Evolutionary conservation across 2,329 filamentous ascomycete genomes (phyloP), one percentile per base, ranked within the genome.

Genomic region (Colletotrichum filicis): DNA sequence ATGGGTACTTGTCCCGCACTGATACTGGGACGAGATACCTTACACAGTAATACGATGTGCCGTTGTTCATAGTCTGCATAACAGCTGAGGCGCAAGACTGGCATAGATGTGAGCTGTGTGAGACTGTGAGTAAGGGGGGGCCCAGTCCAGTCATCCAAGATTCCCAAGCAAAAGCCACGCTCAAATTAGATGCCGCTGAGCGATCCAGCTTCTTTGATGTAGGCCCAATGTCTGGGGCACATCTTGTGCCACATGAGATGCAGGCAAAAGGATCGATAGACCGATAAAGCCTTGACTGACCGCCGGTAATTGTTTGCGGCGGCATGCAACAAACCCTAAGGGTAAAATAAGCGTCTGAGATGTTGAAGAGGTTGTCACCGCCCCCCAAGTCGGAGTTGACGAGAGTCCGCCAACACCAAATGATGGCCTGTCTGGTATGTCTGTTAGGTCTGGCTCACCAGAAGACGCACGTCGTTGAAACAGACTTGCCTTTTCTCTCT

Each of bases 241-340:
- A 64, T 73, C 66, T 69, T 60, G 70, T 73, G 68, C 30, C 57
- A 69, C 70, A 28, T 60, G 53, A 69, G 16, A 49, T 69, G 53
- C 55, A 37, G 70, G 26, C 37, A 42, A 64, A 58, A 56, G 63
- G n/a, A 24, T 53, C 32, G 35, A 42, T 32, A 52, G 53, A 19
- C 16, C 5, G 11, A 8, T 16, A 52, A 46, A 49, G 19, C 42
- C 28, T 30, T 12, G 32, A 26, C 12, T 56, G 62, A 56, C 30
- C 57, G 37, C 53, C 42, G 42, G 22, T 22, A 56, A 35, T 22
- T n/a, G 2, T 19, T n/a, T 19, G 28, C n/a, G 60, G 28, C 28
- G 12, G 12, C 9, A 30, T 61, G 37, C 37, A 49, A 49, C 7
- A 22, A 49, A 49, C 42, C 42, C 42, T 22, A 49, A 49, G 19